Evolutionary conservation across 202 grass and related monocot species (phyloP).

Genomic region (Saccharum hybrid): DNA sequence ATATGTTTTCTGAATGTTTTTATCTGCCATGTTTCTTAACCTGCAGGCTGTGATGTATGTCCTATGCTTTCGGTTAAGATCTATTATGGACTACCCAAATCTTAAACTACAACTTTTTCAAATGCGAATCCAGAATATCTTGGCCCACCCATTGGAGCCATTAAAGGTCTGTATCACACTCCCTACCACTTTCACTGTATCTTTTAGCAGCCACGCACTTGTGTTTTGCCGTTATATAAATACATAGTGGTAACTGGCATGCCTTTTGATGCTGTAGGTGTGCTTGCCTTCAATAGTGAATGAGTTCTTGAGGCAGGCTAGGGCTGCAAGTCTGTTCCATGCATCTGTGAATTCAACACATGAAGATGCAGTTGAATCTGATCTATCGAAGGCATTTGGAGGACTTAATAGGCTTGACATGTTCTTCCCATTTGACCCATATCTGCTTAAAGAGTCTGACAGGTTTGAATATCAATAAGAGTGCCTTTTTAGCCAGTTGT

Average conservation of each 20-base stretch:
- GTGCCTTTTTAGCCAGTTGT: neutral
- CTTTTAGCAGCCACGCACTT: neutral
- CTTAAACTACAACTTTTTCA: conserved; percentile 56
- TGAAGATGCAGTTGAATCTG: conserved; percentile 73
- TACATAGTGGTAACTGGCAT: neutral
- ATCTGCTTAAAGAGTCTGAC: conserved; percentile 88
- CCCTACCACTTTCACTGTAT: neutral
- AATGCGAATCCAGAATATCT: conserved; percentile 58
- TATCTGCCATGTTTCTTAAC: neutral
- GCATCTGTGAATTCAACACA: conserved; percentile 19
- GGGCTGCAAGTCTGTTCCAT: conserved; percentile 58
- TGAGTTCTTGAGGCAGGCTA: conserved; percentile 83
- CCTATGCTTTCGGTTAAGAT: conserved; percentile 92
- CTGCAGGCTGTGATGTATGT: conserved; percentile 88
- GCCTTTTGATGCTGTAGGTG: conserved; percentile 56
- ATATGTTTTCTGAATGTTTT: conserved; percentile 16
- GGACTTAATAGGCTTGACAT: conserved; percentile 72
- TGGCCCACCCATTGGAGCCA: conserved; percentile 66
- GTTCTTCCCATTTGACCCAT: conserved; percentile 97
- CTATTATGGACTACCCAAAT: conserved; percentile 67
- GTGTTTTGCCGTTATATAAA: conserved; percentile 8
- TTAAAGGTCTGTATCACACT: conserved; percentile 62
- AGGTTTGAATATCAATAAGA: conserved; percentile 53
- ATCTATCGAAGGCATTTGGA: conserved; percentile 81
- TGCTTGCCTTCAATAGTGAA: conserved; percentile 87